These are phyloP conservation scores for Glycine tomentella DNA, from an alignment of 306 rosid species.

Conservation along the genomic window DNA sequence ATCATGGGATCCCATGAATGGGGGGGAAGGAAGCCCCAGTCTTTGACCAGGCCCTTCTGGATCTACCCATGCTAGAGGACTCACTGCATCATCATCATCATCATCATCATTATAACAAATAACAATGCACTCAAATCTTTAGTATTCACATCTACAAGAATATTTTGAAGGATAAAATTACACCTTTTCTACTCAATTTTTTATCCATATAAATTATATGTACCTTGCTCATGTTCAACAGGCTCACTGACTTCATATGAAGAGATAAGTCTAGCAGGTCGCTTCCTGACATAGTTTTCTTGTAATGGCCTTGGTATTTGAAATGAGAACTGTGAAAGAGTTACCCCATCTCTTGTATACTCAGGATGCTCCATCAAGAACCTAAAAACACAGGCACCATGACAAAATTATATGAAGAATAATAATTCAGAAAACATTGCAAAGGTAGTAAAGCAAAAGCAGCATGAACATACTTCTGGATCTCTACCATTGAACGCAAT, in stretches of 20 bases:
- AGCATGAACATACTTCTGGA: conserved; percentile 70
- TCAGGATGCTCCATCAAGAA: conserved; percentile 84
- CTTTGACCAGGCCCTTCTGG: conserved; percentile 45
- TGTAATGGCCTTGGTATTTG: conserved; percentile 85
- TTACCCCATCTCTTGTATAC: conserved; percentile 59
- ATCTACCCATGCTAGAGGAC: conserved; percentile 66
- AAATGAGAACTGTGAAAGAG: conserved; percentile 76
- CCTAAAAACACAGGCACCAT: conserved; percentile 52
- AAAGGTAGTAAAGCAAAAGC: conserved; percentile 36
- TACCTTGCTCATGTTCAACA: conserved; percentile 69
- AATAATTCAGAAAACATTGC: conserved; percentile 15
- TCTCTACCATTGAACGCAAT: conserved; percentile 89
- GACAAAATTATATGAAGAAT: conserved; percentile 23
- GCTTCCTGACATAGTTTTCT: conserved; percentile 91
- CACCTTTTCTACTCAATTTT: not conserved
- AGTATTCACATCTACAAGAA: not conserved
- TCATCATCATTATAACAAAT: conserved; percentile 6
- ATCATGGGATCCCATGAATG: conserved; percentile 36
- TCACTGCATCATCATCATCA: conserved; percentile 53
- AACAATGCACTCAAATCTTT: conserved; percentile 14
- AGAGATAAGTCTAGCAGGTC: conserved; percentile 57
- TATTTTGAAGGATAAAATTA: too few relatives aligned
- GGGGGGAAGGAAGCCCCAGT: conserved; percentile 42
- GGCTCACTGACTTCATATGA: conserved; percentile 51
- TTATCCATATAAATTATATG: conserved; percentile 18